Conservation (phyloP, 805 yeast genomes). For the Starmerella floris region DNA sequence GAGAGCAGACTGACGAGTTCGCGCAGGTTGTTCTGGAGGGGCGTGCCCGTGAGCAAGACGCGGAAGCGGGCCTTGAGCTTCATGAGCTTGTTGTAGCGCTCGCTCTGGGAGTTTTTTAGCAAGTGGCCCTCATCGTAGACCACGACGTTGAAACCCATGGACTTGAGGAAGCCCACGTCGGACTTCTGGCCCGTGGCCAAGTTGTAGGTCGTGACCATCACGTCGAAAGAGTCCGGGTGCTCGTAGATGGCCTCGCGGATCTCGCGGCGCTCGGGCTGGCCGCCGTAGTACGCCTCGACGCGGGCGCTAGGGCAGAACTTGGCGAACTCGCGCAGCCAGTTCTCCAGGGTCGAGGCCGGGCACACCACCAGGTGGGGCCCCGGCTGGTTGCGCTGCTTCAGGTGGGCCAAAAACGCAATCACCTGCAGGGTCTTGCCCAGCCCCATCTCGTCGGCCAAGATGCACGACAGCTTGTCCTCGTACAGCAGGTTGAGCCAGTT, state of each 20-base stretch:
- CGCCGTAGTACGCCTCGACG: conserved; percentile 90
- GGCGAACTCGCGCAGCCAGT: conserved; percentile 90
- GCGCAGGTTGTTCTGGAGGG: conserved; percentile 80
- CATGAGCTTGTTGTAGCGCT: conserved; percentile 79
- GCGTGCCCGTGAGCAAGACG: conserved; percentile 86
- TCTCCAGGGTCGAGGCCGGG: conserved; percentile 91
- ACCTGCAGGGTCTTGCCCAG: conserved; percentile 95
- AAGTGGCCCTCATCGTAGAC: conserved; percentile 97
- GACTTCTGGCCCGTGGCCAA: conserved; percentile 76
- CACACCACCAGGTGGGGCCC: conserved; percentile 92
- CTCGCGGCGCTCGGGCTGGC: conserved; percentile 71
- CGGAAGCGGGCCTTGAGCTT: conserved; percentile 71
- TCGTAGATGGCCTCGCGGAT: conserved; percentile 54
- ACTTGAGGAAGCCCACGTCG: conserved; percentile 66
- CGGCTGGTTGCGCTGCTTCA: conserved; percentile 48
- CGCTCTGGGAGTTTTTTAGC: conserved; percentile 79
- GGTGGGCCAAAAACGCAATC: conserved; percentile 75
- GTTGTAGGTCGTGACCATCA: conserved; percentile 85
- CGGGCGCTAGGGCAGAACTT: conserved; percentile 69
- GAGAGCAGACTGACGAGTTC: conserved; percentile 84
- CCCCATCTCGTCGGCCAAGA: conserved; percentile 96
- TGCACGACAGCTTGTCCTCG: conserved; percentile 69
- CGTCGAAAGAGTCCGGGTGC: conserved; percentile 52
- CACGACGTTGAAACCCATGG: conserved; percentile 66
- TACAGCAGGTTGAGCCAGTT: conserved; percentile 84